Evolutionary conservation across 2,329 filamentous ascomycete genomes (phyloP).

Genomic region (Daldinia sp.): DNA sequence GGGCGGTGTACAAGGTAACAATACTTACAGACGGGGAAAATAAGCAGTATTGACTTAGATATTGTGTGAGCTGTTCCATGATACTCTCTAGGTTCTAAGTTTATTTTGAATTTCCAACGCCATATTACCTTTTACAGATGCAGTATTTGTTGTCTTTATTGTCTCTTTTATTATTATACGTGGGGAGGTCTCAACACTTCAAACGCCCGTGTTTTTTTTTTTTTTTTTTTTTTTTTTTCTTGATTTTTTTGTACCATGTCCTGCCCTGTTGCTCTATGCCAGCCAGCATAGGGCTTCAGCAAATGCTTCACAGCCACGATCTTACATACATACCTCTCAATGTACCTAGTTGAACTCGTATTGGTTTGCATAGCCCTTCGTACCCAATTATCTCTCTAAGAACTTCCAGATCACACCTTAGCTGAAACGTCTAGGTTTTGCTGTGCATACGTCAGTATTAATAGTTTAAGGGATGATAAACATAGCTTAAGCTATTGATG

Average conservation of each 20-base stretch:
- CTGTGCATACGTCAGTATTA: constrained; percentile 22
- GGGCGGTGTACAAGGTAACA: not conserved
- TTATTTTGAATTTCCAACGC: too few relatives aligned
- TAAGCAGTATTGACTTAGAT: not conserved
- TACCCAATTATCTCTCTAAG: not conserved
- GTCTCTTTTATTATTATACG: too few relatives aligned
- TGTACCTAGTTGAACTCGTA: not conserved
- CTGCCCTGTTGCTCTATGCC: not conserved
- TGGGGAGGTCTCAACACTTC: too few relatives aligned
- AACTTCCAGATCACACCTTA: constrained; percentile 12
- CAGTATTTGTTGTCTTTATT: too few relatives aligned
- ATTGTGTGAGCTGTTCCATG: not conserved
- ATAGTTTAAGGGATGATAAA: constrained; percentile 16
- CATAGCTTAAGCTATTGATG: constrained; percentile 26
- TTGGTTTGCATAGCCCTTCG: not conserved
- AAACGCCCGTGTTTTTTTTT: too few relatives aligned
- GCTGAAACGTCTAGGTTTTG: constrained; percentile 6
- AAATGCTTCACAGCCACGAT: not conserved
- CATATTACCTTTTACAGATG: too few relatives aligned
- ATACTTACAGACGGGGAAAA: too few relatives aligned
- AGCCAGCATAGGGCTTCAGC: not conserved
- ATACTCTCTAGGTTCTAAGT: too few relatives aligned
- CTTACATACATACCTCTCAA: not conserved
- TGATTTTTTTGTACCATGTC: not conserved
- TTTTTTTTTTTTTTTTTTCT: too few relatives aligned